A percentile compares a stretch with the other conserved stretches of the same genome.
These are phyloP conservation scores for Pythium aquatile DNA, from an alignment of 352 stramenopile genomes.

Conservation along the genomic window DNA sequence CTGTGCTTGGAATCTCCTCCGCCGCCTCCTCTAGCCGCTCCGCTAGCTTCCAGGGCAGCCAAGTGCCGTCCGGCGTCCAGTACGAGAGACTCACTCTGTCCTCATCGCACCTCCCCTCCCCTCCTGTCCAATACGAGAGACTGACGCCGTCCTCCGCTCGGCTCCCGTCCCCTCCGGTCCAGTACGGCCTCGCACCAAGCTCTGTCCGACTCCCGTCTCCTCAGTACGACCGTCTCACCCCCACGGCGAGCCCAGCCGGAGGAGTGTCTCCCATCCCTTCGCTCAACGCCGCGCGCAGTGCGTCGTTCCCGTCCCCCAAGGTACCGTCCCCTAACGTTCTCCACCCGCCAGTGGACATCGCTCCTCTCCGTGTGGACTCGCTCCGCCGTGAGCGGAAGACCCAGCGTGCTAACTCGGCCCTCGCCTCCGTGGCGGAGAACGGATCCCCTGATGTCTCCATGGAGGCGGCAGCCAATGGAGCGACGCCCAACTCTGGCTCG, in stretches of 20 bases:
- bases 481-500: conserved; percentile 21
- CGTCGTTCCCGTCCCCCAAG: conserved; percentile 21
- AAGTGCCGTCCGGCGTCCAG: conserved; percentile 10
- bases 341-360: conserved; percentile 18
- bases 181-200: conserved; percentile 7
- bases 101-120: background rate
- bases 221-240: conserved; percentile 22
- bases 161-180: conserved; percentile 13
- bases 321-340: conserved; percentile 17
- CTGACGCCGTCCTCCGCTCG: conserved; percentile 10
- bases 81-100: background rate
- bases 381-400: conserved; percentile 12
- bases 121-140: conserved; percentile 16
- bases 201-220: conserved; percentile 19
- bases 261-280: conserved; percentile 14
- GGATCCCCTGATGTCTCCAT: conserved; percentile 24
- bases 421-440: conserved; percentile 22
- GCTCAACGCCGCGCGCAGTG: conserved; percentile 8
- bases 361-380: conserved; percentile 18
- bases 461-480: conserved; percentile 2
- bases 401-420: background rate
- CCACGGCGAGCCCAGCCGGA: conserved; percentile 14
- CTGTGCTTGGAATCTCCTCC: conserved; percentile 11
- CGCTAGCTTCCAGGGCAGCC: conserved; percentile 18
- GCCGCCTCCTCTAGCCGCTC: conserved; percentile 1